These are phyloP conservation scores for Trypanosoma congolense DNA, from an alignment of 208 protist species.

Conservation along the genomic window DNA sequence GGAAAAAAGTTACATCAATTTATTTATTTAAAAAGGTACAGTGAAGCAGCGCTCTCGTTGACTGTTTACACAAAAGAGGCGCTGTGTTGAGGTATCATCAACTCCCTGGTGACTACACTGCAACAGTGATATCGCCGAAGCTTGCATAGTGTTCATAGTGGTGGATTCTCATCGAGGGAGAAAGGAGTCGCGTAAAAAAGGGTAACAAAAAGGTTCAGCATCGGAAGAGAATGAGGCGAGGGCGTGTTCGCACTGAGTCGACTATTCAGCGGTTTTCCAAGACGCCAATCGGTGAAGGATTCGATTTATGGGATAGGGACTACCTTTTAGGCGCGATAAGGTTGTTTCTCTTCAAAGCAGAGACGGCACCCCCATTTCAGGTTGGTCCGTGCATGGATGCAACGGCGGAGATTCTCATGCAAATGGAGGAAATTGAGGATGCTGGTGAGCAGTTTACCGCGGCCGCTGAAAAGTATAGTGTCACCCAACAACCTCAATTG, in stretches of 20 bases:
- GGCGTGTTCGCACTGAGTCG: constrained; percentile 79
- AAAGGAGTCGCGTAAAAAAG: background rate
- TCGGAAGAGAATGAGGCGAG: constrained; percentile 41
- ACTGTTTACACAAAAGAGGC: too few relatives aligned
- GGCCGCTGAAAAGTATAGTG: constrained; percentile 75
- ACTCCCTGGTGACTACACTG: too few relatives aligned
- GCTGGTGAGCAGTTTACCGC: constrained; percentile 67
- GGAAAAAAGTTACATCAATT: too few relatives aligned
- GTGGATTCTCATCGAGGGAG: too few relatives aligned
- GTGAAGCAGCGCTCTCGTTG: too few relatives aligned
- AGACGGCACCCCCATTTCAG: constrained; percentile 83
- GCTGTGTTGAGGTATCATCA: too few relatives aligned
- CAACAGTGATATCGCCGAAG: too few relatives aligned
- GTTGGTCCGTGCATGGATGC: constrained; percentile 78
- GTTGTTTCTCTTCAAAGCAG: constrained; percentile 85
- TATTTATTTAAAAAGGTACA: too few relatives aligned
- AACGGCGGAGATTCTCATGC: constrained; percentile 68
- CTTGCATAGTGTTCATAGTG: too few relatives aligned
- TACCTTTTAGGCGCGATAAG: constrained; percentile 84
- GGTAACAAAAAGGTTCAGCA: background rate
- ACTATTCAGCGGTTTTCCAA: constrained; percentile 83
- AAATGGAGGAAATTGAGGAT: constrained; percentile 79
- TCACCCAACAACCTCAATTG: constrained; percentile 76
- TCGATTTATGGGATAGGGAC: constrained; percentile 83
- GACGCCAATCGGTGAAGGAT: constrained; percentile 84